A percentile compares a stretch with the other conserved stretches of the same genome.
Conservation (phyloP, 768 basidiomycete species). For the Filobasidium floriforme region DNA sequence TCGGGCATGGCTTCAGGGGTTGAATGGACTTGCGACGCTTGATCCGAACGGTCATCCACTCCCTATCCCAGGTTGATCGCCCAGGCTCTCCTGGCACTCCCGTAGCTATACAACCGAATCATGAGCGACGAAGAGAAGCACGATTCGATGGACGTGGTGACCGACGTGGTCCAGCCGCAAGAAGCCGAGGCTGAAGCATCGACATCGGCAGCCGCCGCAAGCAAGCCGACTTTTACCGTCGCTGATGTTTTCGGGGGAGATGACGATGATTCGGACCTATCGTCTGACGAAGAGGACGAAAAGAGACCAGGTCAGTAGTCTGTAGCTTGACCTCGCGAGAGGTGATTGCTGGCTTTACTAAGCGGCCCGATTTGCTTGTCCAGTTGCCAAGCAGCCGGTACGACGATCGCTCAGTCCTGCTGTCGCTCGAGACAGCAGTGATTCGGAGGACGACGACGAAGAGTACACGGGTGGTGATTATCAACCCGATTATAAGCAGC, state of each 20-base stretch:
- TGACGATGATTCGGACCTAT: conserved; percentile 9
- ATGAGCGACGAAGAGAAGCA: conserved; percentile 1
- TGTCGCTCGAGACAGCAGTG: not conserved
- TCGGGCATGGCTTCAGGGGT: not conserved
- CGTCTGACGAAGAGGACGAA: not conserved
- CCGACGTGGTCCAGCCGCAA: no score
- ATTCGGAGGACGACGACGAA: conserved; percentile 47
- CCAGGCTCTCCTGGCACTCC: not conserved
- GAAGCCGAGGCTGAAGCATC: not conserved
- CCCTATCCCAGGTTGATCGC: no score
- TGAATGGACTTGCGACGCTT: not conserved
- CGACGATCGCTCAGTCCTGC: conserved; percentile 6
- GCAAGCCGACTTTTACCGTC: not conserved
- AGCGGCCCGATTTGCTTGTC: no score
- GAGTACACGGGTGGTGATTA: conserved; percentile 47
- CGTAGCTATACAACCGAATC: not conserved
- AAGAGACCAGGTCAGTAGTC: not conserved
- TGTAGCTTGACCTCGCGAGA: no score
- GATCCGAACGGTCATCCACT: not conserved
- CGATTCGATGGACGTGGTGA: not conserved
- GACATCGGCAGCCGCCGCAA: not conserved
- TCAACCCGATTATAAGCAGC: conserved; percentile 38
- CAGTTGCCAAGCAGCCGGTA: not conserved
- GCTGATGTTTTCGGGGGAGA: conserved; percentile 6
- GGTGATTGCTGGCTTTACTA: no score